Evolutionary conservation across 768 basidiomycete genomes (phyloP), one percentile per base, ranked within the genome.

Genomic region (Cystobasidium onofrii): DNA sequence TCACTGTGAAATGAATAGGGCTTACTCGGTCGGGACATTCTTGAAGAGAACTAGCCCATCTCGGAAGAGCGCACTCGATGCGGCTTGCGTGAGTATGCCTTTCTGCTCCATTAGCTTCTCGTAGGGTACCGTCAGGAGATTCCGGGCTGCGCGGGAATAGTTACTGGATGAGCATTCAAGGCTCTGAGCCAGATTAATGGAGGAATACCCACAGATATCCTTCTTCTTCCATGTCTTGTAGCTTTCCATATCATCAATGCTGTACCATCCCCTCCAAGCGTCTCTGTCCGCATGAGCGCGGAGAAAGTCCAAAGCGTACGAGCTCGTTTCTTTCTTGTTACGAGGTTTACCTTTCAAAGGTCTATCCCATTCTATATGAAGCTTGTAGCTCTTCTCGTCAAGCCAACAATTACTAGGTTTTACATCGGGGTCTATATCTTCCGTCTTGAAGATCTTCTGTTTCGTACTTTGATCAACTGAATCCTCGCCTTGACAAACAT

Each of bases 391-490:
- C 17, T 75, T 39, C 1, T 85, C 76, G 9, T 77, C 80, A 18
- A 88, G 79, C 17, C 85, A 85, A 66, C 80, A 82, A 6, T 80
- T 76, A 23, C 78, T 77, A 4, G 87, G 87, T 1, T 79, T 78
- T 64, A 87, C 82, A 61, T 86, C 83, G 13, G 80, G 61, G 0
- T 86, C 85, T 27, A 90, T 81, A 76, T 90, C 89, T 0, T 88
- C 87, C 1, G 89, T 86, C 63, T 85, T 82, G 78, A 87, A 87
- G 0, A 92, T 83, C 78, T 90, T 90, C 81, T 97, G 94, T 1
- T 81, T 83, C 0, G 89, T 92, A 1, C 87, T 85, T 0, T 90
- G 88, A 77, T 96, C 90, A 10, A 94, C 80, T 76, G 89, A 93
- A 1, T 82, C 77, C 0, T 86, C 81, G 50, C 89, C 91, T 73